These are phyloP conservation scores for Talaromyces funiculosus DNA, from an alignment of 2,329 filamentous ascomycete genomes.

Conservation along the genomic window DNA sequence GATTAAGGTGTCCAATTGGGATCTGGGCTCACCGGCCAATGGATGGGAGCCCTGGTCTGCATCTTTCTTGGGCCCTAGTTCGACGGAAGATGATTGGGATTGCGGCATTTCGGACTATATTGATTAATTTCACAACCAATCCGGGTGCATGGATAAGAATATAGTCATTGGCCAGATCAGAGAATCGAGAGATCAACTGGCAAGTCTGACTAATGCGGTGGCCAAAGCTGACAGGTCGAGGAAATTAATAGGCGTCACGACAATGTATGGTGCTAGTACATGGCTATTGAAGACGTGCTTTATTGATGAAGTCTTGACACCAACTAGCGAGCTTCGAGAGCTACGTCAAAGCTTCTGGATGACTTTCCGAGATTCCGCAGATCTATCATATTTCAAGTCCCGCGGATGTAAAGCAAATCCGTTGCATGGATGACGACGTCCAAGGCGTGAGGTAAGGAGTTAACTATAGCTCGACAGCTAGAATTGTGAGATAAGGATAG, in stretches of 20 bases:
- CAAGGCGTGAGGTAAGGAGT: neutral
- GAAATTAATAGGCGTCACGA: neutral
- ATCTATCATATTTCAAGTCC: neutral
- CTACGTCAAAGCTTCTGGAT: neutral
- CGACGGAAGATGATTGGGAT: conserved; percentile 2
- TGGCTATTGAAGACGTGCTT: conserved; percentile 10
- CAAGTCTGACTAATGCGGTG: neutral
- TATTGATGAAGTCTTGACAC: neutral
- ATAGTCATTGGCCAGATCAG: neutral
- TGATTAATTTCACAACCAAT: neutral
- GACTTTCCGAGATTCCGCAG: neutral
- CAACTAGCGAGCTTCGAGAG: neutral
- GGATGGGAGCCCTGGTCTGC: conserved; percentile 1
- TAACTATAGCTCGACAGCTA: neutral
- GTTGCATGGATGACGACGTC: neutral
- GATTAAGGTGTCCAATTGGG: conserved; percentile 68
- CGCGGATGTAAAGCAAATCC: neutral
- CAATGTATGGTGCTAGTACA: neutral
- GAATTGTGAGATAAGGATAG: neutral
- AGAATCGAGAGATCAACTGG: neutral
- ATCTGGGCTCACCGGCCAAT: conserved; percentile 19
- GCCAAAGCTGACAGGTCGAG: neutral
- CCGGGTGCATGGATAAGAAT: neutral
- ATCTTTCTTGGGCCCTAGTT: neutral
- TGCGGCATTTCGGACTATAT: conserved; percentile 9